Evolutionary conservation across 768 basidiomycete species (phyloP), one percentile per base, ranked within the genome.

Genomic region (Atractiella rhizophila): DNA sequence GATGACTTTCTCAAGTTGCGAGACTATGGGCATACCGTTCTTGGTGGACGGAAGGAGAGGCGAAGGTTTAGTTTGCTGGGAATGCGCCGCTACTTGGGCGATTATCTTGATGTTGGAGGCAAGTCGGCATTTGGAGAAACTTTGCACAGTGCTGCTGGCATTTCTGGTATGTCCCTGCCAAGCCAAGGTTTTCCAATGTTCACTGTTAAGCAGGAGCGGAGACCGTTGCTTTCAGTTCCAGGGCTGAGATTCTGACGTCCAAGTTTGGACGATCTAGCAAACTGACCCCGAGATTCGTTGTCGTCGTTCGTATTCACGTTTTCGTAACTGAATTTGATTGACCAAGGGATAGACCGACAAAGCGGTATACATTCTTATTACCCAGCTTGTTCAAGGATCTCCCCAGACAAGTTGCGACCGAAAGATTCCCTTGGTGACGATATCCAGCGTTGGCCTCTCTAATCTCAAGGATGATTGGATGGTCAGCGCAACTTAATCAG

Each of bases 381-480:
- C 60, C 28, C 55, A 66, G 8, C 66, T 63, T 1, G 57, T 60
- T 11, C 73, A 73, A 48, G 82, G 79, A 6, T 60, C 61, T 12
- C 57, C 63, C 1, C 61, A 65, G 25, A 74, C 64, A 5, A 60
- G 62, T 23, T 56, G 82, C 35, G 86, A 98, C 46, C 69, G 88
- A 46, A 94, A 83, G 63, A 75, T 96, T 39, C 73, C 78, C 19
- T 62, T 98, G 11, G 67, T 79, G 9, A 83, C 78, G 5, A 88
- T 96, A 57, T 75, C 73, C 56, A 71, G 69, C 43, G 71, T 98
- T 38, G 71, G 71, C 1, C 66, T 94, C 69, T 85, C 88, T 10
- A 83, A 67, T 58, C 60, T 96, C 20, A 66, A 80, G 36, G 91
- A 98, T 49, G 91, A 96, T 56, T 98, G 86, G 79, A 66, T 96